Conservation (phyloP, 768 basidiomycete genomes). For the Rubroboletus satanas region DNA sequence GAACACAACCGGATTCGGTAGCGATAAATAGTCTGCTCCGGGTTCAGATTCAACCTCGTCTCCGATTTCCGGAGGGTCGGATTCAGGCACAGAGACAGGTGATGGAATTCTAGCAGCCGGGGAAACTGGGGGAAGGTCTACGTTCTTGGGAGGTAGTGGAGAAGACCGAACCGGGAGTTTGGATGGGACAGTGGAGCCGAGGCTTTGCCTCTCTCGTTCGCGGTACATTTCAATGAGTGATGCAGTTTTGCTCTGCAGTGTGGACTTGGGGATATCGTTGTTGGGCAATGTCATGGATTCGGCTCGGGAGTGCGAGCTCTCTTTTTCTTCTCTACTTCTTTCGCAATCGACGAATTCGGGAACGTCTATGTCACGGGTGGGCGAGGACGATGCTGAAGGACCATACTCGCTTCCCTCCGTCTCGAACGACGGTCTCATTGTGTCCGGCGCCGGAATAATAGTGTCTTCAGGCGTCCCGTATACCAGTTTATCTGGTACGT, state of each 20-base stretch:
- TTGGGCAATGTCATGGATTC: conserved; percentile 30
- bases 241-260: conserved; percentile 59
- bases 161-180: conserved; percentile 34
- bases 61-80: conserved; percentile 25
- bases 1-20: conserved; percentile 32
- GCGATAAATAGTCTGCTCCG: conserved; percentile 25
- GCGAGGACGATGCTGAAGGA: conserved; percentile 29
- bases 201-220: conserved; percentile 53
- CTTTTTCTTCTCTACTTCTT: conserved; percentile 20
- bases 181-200: conserved; percentile 19
- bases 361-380: conserved; percentile 28
- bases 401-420: conserved; percentile 33
- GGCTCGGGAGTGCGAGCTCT: conserved; percentile 23
- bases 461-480: conserved; percentile 26
- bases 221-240: conserved; percentile 85
- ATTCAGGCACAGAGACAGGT: conserved; percentile 15
- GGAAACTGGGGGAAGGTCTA: conserved; percentile 5
- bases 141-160: conserved; percentile 8
- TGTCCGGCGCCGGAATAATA: conserved; percentile 17
- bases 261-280: conserved; percentile 15
- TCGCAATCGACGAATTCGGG: conserved; percentile 28
- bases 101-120: conserved; percentile 8
- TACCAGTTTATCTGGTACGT: conserved; percentile 33
- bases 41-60: conserved; percentile 29
- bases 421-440: conserved; percentile 32